These are phyloP conservation scores for Tulasnella calospora DNA, from an alignment of 768 basidiomycete genomes.

Conservation along the genomic window DNA sequence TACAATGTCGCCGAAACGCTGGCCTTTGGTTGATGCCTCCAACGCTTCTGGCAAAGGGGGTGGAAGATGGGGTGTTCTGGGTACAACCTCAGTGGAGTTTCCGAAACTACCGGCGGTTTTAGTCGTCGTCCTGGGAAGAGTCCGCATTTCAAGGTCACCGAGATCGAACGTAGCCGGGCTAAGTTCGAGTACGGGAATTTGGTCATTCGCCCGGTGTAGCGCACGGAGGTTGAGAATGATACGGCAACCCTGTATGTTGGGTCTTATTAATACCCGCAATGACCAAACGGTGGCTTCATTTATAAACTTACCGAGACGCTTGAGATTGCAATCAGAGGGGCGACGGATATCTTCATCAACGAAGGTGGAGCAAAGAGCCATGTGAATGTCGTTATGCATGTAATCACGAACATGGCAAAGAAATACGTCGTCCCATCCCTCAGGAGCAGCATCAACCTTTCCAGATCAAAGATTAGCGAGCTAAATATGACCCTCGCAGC, in stretches of 20 bases:
- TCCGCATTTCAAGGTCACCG: neutral
- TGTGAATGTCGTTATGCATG: neutral
- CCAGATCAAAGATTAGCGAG: neutral
- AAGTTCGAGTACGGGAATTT: neutral
- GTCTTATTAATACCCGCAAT: neutral
- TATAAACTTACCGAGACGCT: neutral
- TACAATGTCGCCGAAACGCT: neutral
- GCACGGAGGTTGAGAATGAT: neutral
- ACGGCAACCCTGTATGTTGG: no score
- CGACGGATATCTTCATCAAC: slow-evolving; percentile 17
- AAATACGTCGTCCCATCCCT: slow-evolving; percentile 16
- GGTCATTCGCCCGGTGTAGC: neutral
- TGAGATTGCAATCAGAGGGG: slow-evolving; percentile 2
- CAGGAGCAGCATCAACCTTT: neutral
- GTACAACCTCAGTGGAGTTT: neutral
- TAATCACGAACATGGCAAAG: slow-evolving; percentile 11
- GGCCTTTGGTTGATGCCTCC: neutral
- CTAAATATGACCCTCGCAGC: neutral
- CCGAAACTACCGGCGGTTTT: neutral
- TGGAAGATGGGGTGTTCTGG: neutral
- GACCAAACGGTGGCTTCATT: neutral
- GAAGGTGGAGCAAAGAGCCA: slow-evolving; percentile 22
- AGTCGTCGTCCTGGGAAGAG: slow-evolving; percentile 1
- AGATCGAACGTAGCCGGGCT: neutral
- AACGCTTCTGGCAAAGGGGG: neutral